phyloP scores from a whole-genome alignment of 2,329 filamentous ascomycete genomes.

The Trichoderma citrinoviride region DNA sequence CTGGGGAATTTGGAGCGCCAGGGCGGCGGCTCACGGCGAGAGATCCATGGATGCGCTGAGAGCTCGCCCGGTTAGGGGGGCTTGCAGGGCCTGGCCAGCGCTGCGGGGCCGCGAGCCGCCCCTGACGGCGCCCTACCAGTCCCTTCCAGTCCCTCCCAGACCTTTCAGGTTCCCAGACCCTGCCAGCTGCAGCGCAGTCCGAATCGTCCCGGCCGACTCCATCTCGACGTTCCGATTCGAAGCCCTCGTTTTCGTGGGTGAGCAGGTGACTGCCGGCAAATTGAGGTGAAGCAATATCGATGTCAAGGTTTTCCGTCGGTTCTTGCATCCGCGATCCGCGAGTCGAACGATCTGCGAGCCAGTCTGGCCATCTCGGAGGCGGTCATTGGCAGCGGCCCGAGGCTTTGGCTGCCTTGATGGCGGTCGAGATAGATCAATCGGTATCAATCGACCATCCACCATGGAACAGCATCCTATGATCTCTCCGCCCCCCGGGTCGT shows the following conservation, averaged over 20 bases:
- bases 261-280: constrained; percentile 16
- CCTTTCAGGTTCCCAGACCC: no score
- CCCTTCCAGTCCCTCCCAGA: no score
- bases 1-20: constrained; percentile 12
- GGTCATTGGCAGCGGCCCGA: background rate
- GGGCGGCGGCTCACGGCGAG: background rate
- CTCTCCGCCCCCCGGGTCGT: background rate
- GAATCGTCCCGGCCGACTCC: constrained; percentile 21
- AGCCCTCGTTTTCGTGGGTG: constrained; percentile 16
- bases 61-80: constrained; percentile 3
- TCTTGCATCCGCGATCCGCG: background rate
- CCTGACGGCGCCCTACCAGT: constrained; percentile 1
- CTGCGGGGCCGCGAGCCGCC: constrained; percentile 15
- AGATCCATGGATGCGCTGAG: background rate
- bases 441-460: background rate
- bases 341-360: background rate
- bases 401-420: background rate
- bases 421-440: no score
- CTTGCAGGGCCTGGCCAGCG: background rate
- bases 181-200: background rate
- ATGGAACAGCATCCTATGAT: background rate
- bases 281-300: background rate
- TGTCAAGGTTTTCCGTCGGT: background rate
- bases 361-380: constrained; percentile 7
- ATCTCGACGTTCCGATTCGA: constrained; percentile 21